Base-by-base conservation (phyloP, 371 early-diverging fungal genomes). In the Mortierella sp. region DNA sequence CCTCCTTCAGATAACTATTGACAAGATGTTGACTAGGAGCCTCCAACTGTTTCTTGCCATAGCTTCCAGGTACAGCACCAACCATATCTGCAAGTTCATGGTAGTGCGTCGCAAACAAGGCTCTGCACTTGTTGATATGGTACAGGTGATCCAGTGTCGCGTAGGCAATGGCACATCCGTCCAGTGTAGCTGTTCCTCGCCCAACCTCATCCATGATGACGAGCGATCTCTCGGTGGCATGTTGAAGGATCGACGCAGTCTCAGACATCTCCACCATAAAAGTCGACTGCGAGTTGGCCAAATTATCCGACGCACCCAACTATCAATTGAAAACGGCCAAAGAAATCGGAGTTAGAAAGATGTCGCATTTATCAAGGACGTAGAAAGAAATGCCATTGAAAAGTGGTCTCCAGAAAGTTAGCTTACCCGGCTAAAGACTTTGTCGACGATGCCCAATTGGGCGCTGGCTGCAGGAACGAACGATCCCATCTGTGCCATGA, bases 201-300 rank as follows among this genome's bases (percentile, higher is more conserved):
- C 99, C 99, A 4, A 99, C 95, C 87, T 99, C 99, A 85, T 99
- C 99, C 93, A 99, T 82, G 57, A 89, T 91, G 31, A 97, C 95
- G 54, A 99, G 90, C 16, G 98, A 97, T 5, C 89, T 84, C 6
- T 88, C 70, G 0, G 97, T 96, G 4, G 98, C 98, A 69, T 94
- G 90, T 34, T 91, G 90, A 44, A 98, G 89, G 44, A 99, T 99
- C 14, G 92, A 90, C 0, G 98, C 96, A 0, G 98, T 96, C 88
- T 99, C 99, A 16, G 89, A 87, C 99, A 99, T 99, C 89, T 99
- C 99, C 11, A 98, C 95, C 98, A 99, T 98, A 88, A 99, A 99
- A 0, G 99, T 99, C 6, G 98, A 98, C 75, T 97, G 95, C 48
- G 97, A 93, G 64, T 92, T 92, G 28, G 89, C 86, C 59, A 90